Evolutionary conservation across 2,329 filamentous ascomycete species (phyloP), one percentile per base, ranked within the genome.

Genomic region (Colletotrichum trifolii): DNA sequence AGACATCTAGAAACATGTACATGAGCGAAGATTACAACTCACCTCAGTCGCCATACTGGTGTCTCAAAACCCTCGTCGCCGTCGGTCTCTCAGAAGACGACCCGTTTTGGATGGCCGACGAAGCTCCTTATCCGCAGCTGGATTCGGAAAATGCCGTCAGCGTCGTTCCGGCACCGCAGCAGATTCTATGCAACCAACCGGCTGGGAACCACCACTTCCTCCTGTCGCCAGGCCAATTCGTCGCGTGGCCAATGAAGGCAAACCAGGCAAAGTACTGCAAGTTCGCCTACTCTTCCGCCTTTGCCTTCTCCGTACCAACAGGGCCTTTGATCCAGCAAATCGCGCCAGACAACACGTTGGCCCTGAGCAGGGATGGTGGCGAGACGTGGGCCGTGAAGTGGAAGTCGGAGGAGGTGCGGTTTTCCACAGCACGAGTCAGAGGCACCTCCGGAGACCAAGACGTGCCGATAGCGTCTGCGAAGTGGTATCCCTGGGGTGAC

Each of bases 1-100:
- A 39, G 9, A 10, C 4, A 4, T 34, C 6, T 2, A n/a, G 47
- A 0, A 86, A 86, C 67, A 85, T 85, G 80, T 86, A 81, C 68
- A 79, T 87, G 78, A 75, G 76, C 40, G 85, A 87, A 69, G 82
- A 85, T 67, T 87, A 87, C 71, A 87, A 87, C 69, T 87, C 84
- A 2, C 83, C 84, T 0, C 84, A 87, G 64, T 86, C 83, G 0
- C 76, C 79, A 0, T 87, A 86, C 68, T 87, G 84, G 85, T 80
- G 78, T 8, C 71, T 86, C 25, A 87, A 87, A 61, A 79, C 80
- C 0, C 78, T 87, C 3, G 72, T 85, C 1, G 77, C 76, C 0
- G 71, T 84, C 0, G 75, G 73, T 0, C 60, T 86, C 0, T 65
- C 73, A 0, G 65, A 69, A 2, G 66, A 71, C 0, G 74, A 84